Evolutionary conservation across 768 basidiomycete species (phyloP), one percentile per base, ranked within the genome.

Genomic region (Cubamyces sp.): DNA sequence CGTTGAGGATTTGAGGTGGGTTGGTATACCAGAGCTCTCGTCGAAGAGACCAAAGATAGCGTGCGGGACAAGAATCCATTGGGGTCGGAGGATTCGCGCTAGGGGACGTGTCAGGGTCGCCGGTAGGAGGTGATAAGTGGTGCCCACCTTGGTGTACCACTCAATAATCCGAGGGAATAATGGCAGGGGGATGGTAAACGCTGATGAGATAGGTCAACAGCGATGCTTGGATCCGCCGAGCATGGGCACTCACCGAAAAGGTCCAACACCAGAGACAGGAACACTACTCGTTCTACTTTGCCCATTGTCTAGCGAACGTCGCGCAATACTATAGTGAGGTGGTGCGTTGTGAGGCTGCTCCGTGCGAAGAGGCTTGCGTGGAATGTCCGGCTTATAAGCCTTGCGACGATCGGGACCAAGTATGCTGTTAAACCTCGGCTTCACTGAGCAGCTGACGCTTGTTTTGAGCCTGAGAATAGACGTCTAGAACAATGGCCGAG

Each of bases 101-200:
- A 69, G 30, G 48, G 16, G 1, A 57, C 18, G 6, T 8, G 21
- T 8, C n/a, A 14, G 34, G 23, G 15, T 15, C 30, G 18, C 28
- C 43, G 26, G 53, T 34, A 43, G 74, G 37, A 15, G 8, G 1
- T n/a, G 26, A 30, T 8, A 34, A 25, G 3, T 21, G 3, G 4
- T 16, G 43, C 84, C 69, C 66, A 90, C 91, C 71, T 85, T 74
- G 1, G 87, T 88, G 72, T 94, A 96, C 91, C 91, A 94, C 76
- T 96, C 89, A 45, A 97, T 95, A 52, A 98, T 80, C n/a, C 96
- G 86, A n/a, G 96, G 96, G 75, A 98, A 98, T 30, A 98, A 84
- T 21, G 96, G 96, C n/a, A 98, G 81, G 11, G 94, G 95, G 48
- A 96, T 91, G 23, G 94, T 97, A 75, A 96, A 96, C 14, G 94